phyloP scores from a whole-genome alignment of 805 yeast genomes.

The Saccharomycopsis sp. region DNA sequence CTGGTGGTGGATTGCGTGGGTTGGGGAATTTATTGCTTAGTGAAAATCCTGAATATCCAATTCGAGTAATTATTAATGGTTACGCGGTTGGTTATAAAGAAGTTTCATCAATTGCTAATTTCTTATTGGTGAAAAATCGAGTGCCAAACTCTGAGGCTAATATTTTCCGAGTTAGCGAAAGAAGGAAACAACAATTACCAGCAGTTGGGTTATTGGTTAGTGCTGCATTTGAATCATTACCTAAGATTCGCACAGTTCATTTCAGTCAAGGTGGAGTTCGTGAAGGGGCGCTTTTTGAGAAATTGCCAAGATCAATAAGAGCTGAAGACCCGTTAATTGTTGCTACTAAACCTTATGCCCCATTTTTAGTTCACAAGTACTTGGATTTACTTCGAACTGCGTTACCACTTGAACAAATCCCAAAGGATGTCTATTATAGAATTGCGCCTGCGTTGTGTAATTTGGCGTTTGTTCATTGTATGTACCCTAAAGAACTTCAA shows the following conservation, averaged over 20 bases:
- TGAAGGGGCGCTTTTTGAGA: slow-evolving; percentile 65
- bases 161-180: slow-evolving; percentile 58
- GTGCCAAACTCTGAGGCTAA: slow-evolving; percentile 37
- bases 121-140: slow-evolving; percentile 40
- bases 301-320: slow-evolving; percentile 49
- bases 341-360: slow-evolving; percentile 68
- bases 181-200: slow-evolving; percentile 61
- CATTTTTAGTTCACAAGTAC: slow-evolving; percentile 52
- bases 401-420: slow-evolving; percentile 48
- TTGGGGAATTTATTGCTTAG: slow-evolving; percentile 54
- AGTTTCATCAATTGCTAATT: slow-evolving; percentile 45
- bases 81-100: slow-evolving; percentile 51
- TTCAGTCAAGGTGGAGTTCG: slow-evolving; percentile 75
- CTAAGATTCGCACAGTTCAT: slow-evolving; percentile 52
- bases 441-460: slow-evolving; percentile 68
- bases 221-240: slow-evolving; percentile 56
- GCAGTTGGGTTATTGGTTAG: slow-evolving; percentile 58
- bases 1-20: slow-evolving; percentile 73
- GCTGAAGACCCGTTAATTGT: slow-evolving; percentile 62
- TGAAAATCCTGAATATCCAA: slow-evolving; percentile 51
- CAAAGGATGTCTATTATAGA: slow-evolving; percentile 49
- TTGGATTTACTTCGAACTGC: slow-evolving; percentile 47
- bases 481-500: slow-evolving; percentile 71
- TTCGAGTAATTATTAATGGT: slow-evolving; percentile 65
- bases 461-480: slow-evolving; percentile 67